Percentiles rank a stretch among this genome's conserved stretches.
phyloP scores from a whole-genome alignment of 805 yeast genomes.

The Candida anglica region DNA sequence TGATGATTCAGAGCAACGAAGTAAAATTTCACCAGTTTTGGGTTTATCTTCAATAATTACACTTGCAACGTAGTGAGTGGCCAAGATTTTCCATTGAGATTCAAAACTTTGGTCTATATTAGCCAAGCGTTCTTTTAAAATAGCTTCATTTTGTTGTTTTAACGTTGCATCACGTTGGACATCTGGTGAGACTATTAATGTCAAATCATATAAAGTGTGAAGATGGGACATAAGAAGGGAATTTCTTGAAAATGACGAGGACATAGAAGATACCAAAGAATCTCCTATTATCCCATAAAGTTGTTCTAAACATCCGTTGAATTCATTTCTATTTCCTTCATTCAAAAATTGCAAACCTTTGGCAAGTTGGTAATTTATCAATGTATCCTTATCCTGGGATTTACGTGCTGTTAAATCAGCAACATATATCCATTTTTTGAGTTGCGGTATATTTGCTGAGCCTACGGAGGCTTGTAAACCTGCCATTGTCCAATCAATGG shows the following conservation, averaged over 20 bases:
- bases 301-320: constrained; percentile 39
- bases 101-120: constrained; percentile 46
- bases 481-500: constrained; percentile 56
- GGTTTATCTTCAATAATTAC: constrained; percentile 22
- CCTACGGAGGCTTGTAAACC: constrained; percentile 76
- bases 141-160: constrained; percentile 10
- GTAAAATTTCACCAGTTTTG: constrained; percentile 46
- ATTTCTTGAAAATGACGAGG: constrained; percentile 36
- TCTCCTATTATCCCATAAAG: constrained; percentile 61
- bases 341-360: constrained; percentile 50
- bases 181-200: constrained; percentile 18
- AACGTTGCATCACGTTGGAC: constrained; percentile 7
- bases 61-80: constrained; percentile 51
- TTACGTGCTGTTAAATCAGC: constrained; percentile 39
- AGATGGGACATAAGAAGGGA: constrained; percentile 31
- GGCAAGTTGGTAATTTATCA: constrained; percentile 63
- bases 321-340: constrained; percentile 23
- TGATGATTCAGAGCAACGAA: constrained; percentile 60
- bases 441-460: constrained; percentile 48
- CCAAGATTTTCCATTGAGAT: constrained; percentile 54
- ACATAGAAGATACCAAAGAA: constrained; percentile 41
- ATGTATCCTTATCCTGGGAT: constrained; percentile 47
- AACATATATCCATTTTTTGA: constrained; percentile 56
- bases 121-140: constrained; percentile 23
- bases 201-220: constrained; percentile 33